These are phyloP conservation scores for Colletotrichum scovillei DNA, from an alignment of 2,329 filamentous ascomycete genomes.

Conservation along the genomic window DNA sequence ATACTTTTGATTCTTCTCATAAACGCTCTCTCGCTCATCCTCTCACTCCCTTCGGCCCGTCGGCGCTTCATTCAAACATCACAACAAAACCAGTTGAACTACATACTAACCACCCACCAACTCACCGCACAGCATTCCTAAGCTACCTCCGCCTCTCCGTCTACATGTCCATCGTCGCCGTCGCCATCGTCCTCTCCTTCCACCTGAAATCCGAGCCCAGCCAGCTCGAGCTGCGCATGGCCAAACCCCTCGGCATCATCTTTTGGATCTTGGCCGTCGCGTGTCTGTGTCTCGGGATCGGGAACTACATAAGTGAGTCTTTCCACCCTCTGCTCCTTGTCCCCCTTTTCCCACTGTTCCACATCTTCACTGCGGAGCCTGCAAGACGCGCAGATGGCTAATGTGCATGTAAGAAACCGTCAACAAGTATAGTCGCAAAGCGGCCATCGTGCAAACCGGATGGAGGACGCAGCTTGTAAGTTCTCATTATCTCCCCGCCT, in stretches of 20 bases:
- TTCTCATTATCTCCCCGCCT: too few relatives aligned
- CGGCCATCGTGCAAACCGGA: conserved; percentile 90
- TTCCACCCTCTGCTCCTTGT: too few relatives aligned
- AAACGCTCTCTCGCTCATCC: too few relatives aligned
- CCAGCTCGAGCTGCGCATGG: conserved; percentile 77
- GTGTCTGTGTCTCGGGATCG: conserved; percentile 81
- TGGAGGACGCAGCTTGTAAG: conserved; percentile 89
- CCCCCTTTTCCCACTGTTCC: too few relatives aligned
- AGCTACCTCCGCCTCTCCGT: conserved; percentile 90
- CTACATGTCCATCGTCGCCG: conserved; percentile 89
- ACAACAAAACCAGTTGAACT: too few relatives aligned
- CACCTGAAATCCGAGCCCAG: conserved; percentile 83
- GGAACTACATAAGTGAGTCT: conserved; percentile 84
- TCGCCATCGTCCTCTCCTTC: conserved; percentile 93
- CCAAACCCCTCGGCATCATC: conserved; percentile 84
- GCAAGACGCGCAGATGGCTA: too few relatives aligned
- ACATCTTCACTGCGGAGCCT: too few relatives aligned
- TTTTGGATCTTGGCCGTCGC: conserved; percentile 87
- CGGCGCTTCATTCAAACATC: too few relatives aligned
- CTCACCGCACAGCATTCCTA: conserved; percentile 87
- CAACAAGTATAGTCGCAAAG: conserved; percentile 81
- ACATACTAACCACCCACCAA: too few relatives aligned
- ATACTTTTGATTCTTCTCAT: too few relatives aligned
- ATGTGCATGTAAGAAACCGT: conserved; percentile 49
- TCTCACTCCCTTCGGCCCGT: too few relatives aligned